Evolutionary conservation across 2,329 filamentous ascomycete species (phyloP).

Genomic region (Rhynchosporium agropyri): DNA sequence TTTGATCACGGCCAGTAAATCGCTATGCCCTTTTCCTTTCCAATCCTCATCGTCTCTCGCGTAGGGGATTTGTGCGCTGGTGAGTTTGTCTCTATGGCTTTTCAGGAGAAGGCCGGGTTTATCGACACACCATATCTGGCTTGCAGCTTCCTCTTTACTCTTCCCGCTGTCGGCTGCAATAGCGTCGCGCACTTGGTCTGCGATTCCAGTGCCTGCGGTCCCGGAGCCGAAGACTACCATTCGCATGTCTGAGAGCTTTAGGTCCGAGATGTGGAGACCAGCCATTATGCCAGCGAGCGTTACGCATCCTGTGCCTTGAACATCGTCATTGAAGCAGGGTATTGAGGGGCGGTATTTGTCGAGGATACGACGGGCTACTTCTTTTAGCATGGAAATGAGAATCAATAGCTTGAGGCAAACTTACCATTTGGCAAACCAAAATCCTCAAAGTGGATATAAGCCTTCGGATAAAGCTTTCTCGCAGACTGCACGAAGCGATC

Average conservation of each 20-base stretch:
- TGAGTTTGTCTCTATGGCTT: constrained; percentile 61
- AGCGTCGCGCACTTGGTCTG: constrained; percentile 80
- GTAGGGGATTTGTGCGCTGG: constrained; percentile 67
- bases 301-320: constrained; percentile 87
- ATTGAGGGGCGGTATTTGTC: constrained; percentile 74
- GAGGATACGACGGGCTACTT: constrained; percentile 64
- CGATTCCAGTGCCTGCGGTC: constrained; percentile 82
- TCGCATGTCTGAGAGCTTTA: constrained; percentile 68
- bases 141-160: constrained; percentile 71
- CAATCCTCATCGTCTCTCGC: constrained; percentile 67
- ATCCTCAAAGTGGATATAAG: constrained; percentile 89
- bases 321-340: constrained; percentile 88
- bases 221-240: constrained; percentile 80
- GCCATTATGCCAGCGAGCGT: constrained; percentile 82
- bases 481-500: constrained; percentile 72
- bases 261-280: constrained; percentile 68
- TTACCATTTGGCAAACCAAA: constrained; percentile 75
- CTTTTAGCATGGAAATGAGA: neutral
- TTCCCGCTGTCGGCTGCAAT: constrained; percentile 70
- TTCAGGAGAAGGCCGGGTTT: constrained; percentile 76
- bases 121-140: constrained; percentile 84
- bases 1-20: constrained; percentile 68
- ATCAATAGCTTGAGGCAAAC: constrained; percentile 14
- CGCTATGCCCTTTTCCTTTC: constrained; percentile 56
- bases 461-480: constrained; percentile 71